Percentiles rank a stretch among this genome's conserved stretches.
These are phyloP conservation scores for Hyphopichia buzzinii DNA, from an alignment of 1,139 yeast species.

Conservation along the genomic window DNA sequence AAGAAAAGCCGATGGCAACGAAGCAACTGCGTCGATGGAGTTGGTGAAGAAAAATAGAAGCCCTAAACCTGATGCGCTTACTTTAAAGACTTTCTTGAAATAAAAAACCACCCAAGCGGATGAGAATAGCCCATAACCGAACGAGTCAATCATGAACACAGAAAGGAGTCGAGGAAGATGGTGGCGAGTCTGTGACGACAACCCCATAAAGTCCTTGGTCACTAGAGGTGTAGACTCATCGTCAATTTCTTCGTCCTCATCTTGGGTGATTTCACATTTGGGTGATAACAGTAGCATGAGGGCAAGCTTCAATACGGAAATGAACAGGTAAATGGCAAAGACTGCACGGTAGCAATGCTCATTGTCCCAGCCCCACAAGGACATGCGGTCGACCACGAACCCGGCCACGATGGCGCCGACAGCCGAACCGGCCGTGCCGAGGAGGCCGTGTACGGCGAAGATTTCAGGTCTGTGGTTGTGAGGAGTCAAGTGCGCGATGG, in stretches of 20 bases:
- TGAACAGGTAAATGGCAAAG: conserved; percentile 54
- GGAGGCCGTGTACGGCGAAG: conserved; percentile 67
- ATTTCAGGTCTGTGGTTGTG: conserved; percentile 66
- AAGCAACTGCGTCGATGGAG: conserved; percentile 57
- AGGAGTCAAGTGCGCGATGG: conserved; percentile 77
- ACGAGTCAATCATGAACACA: conserved; percentile 72
- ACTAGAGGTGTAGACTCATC: conserved; percentile 3
- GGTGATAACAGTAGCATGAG: conserved; percentile 54
- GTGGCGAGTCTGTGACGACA: conserved; percentile 31
- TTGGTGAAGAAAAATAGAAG: conserved; percentile 60
- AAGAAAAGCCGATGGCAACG: conserved; percentile 69
- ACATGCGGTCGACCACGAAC: conserved; percentile 45
- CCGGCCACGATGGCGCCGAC: conserved; percentile 73
- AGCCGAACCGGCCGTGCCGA: conserved; percentile 75
- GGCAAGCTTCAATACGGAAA: conserved; percentile 56
- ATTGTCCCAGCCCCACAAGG: conserved; percentile 28
- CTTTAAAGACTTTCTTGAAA: conserved; percentile 44
- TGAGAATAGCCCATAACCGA: conserved; percentile 87
- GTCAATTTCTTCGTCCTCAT: conserved; percentile 10
- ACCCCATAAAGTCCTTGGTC: conserved; percentile 7
- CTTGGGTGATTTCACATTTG: conserved; percentile 46
- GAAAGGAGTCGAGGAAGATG: conserved; percentile 41
- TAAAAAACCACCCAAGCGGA: conserved; percentile 86
- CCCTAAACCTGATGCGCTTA: conserved; percentile 47
- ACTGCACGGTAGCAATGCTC: conserved; percentile 53